Evolutionary conservation across 2,329 filamentous ascomycete genomes (phyloP).

Genomic region (Metarhizium guizhouense): DNA sequence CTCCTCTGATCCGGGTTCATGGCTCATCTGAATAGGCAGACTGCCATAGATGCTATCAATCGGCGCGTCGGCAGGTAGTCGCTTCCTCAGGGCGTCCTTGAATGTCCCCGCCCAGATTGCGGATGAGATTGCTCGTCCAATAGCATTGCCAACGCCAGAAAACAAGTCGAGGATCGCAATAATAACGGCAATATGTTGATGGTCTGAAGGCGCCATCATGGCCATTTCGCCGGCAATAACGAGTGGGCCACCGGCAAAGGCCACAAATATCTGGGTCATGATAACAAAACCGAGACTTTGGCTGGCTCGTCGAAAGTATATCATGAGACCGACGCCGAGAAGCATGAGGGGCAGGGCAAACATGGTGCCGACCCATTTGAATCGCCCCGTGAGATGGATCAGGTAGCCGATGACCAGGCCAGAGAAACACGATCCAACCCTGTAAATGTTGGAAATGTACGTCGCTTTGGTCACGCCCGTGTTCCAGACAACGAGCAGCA

Average conservation of each 20-base stretch:
- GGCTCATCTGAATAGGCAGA: conserved; percentile 45
- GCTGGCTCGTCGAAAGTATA: too few species aligned
- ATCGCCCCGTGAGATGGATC: conserved; percentile 28
- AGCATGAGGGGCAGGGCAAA: conserved; percentile 32
- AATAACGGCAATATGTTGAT: conserved; percentile 38
- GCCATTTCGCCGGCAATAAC: too few species aligned
- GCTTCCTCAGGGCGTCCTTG: conserved; percentile 35
- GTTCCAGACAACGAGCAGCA: too few species aligned
- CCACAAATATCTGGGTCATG: too few species aligned
- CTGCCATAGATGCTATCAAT: conserved; percentile 34
- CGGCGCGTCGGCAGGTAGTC: conserved; percentile 31
- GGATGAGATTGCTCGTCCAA: conserved; percentile 50
- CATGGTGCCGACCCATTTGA: conserved; percentile 40
- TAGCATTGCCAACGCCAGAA: conserved; percentile 50
- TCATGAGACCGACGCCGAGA: too few species aligned
- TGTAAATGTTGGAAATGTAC: conserved; percentile 17
- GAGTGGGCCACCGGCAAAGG: too few species aligned
- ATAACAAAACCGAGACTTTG: too few species aligned
- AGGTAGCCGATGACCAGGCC: conserved; percentile 26
- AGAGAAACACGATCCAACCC: conserved; percentile 31
- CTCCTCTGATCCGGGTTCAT: conserved; percentile 16
- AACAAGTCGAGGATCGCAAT: conserved; percentile 34
- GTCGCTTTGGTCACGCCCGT: too few species aligned
- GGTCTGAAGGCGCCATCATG: too few species aligned
- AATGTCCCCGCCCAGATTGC: conserved; percentile 58